Evolutionary conservation across 352 stramenopile species (phyloP).

Genomic region (Globisporangium spinosum): DNA sequence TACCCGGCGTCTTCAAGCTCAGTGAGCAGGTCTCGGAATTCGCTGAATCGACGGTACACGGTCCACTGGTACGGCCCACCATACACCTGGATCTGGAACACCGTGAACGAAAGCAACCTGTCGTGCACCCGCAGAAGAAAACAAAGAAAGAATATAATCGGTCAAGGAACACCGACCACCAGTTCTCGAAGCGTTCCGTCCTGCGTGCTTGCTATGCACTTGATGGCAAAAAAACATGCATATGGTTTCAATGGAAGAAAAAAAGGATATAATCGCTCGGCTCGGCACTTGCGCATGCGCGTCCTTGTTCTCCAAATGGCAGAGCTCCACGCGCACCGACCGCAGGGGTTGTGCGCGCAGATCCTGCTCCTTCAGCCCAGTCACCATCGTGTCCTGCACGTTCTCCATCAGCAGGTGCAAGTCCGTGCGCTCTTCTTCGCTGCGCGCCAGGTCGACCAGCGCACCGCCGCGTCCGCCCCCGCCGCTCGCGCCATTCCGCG

Average conservation of each 20-base stretch:
- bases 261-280: constrained; percentile 46
- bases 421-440: constrained; percentile 67
- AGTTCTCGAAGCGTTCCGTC: constrained; percentile 4
- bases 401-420: constrained; percentile 80
- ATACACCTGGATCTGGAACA: constrained; percentile 83
- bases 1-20: constrained; percentile 46
- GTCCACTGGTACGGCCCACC: constrained; percentile 84
- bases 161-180: constrained; percentile 17
- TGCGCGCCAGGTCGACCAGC: constrained; percentile 23
- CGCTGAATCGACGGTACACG: constrained; percentile 81
- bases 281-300: constrained; percentile 73
- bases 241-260: constrained; percentile 9
- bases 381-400: constrained; percentile 75
- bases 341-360: constrained; percentile 70
- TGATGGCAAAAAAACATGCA: constrained; percentile 5
- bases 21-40: constrained; percentile 64
- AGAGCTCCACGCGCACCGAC: constrained; percentile 78
- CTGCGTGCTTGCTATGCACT: background rate
- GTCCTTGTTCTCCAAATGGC: constrained; percentile 86
- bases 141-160: constrained; percentile 4
- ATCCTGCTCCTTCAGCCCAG: constrained; percentile 64
- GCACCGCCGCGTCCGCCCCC: background rate
- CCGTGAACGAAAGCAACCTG: constrained; percentile 72
- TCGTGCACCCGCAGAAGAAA: constrained; percentile 31
- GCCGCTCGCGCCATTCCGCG: constrained; percentile 23